Conservation (phyloP, 176 grass and related monocot genomes). For the Olyra latifolia region DNA sequence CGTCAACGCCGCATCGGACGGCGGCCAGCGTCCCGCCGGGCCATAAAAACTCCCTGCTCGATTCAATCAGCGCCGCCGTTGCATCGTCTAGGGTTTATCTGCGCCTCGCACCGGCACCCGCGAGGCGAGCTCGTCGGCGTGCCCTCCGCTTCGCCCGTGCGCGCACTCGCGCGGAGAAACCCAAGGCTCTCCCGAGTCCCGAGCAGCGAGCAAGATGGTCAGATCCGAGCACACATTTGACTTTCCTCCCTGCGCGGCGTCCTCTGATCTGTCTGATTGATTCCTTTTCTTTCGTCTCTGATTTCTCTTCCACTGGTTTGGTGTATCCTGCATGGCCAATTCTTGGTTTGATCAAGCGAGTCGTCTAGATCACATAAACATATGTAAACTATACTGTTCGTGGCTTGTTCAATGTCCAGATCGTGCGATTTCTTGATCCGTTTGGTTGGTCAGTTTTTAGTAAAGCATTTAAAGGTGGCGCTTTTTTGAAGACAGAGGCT, state of each 20-base stretch:
- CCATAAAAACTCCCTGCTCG: background rate
- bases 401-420: background rate
- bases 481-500: background rate
- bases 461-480: background rate
- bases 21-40: background rate
- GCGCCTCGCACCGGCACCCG: background rate
- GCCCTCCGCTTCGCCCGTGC: background rate
- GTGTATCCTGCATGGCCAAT: background rate
- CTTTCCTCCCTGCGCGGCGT: background rate
- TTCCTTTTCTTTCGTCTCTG: background rate
- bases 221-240: background rate
- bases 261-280: background rate
- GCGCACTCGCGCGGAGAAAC: background rate
- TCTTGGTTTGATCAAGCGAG: slow-evolving; percentile 3
- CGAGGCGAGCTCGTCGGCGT: background rate
- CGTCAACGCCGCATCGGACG: background rate
- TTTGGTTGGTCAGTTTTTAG: background rate
- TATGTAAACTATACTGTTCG: background rate
- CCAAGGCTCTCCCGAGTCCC: background rate
- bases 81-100: slow-evolving; percentile 20
- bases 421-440: background rate
- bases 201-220: slow-evolving; percentile 25
- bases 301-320: background rate
- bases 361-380: background rate
- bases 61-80: background rate